A percentile compares a stretch with the other conserved stretches of the same genome.
Conservation (phyloP, 2,329 filamentous ascomycete genomes). For the Talaromyces sp. region DNA sequence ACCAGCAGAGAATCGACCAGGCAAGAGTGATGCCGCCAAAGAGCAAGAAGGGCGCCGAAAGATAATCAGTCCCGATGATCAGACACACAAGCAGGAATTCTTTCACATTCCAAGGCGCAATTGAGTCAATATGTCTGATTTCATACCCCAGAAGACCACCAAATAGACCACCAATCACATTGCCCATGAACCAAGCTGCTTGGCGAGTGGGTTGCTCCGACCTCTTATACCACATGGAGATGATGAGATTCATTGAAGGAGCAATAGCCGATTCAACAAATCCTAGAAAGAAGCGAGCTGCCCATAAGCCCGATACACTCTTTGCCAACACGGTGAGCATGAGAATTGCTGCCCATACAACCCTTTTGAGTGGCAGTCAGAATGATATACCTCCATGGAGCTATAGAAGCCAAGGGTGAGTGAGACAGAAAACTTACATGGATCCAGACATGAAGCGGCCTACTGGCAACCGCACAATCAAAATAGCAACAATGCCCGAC, state of each 20-base stretch:
- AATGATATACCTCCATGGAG: no score
- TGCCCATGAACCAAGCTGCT: constrained; percentile 57
- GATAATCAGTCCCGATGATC: no score
- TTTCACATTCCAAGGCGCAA: neutral
- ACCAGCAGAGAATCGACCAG: neutral
- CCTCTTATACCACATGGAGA: constrained; percentile 32
- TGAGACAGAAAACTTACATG: neutral
- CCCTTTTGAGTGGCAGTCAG: neutral
- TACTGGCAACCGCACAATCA: neutral
- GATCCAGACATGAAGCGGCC: neutral
- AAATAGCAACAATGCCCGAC: neutral
- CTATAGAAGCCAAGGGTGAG: no score
- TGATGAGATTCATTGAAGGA: constrained; percentile 31
- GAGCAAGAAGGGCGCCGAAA: neutral
- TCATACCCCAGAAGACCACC: neutral
- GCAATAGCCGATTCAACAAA: constrained; percentile 20
- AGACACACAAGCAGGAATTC: no score
- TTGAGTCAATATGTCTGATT: neutral
- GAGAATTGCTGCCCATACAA: neutral
- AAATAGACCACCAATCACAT: neutral
- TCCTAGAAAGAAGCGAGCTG: constrained; percentile 21
- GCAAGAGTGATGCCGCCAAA: neutral
- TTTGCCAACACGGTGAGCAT: neutral
- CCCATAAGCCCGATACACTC: neutral
- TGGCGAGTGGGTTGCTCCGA: constrained; percentile 58